Evolutionary conservation across 129 eudicot species (phyloP).

Genomic region (Flaveria robusta): DNA sequence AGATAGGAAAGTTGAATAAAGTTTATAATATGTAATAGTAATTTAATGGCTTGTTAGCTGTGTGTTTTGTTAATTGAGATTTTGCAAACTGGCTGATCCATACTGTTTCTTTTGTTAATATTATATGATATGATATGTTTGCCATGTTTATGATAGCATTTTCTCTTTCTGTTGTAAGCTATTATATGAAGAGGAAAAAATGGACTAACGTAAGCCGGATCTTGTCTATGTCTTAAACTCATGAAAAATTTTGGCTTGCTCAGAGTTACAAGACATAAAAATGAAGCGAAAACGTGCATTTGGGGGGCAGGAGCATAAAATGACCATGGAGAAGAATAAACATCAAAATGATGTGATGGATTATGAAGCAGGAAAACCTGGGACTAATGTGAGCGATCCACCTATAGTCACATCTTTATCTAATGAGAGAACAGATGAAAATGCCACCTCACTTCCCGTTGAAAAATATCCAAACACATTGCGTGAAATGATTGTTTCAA

Average conservation of each 20-base stretch:
- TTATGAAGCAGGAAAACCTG: conserved; percentile 39
- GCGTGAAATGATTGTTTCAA: conserved; percentile 48
- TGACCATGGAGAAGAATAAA: conserved; percentile 27
- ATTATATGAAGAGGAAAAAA: conserved; percentile 15
- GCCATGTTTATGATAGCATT: not conserved
- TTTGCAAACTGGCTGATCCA: not conserved
- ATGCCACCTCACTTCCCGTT: conserved; percentile 19
- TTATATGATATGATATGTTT: not conserved
- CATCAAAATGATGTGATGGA: conserved; percentile 39
- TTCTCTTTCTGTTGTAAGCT: not conserved
- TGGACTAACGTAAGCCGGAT: conserved; percentile 4
- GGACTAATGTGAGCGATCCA: conserved; percentile 26
- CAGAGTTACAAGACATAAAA: conserved; percentile 24
- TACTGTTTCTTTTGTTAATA: not conserved
- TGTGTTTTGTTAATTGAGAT: conserved; percentile 1
- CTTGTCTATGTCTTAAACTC: conserved; percentile 2
- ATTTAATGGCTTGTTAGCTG: not conserved
- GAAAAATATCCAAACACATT: conserved; percentile 48
- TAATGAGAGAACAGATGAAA: conserved; percentile 29
- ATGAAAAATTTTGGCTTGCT: not conserved
- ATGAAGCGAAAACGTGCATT: conserved; percentile 70
- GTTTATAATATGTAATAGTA: not conserved
- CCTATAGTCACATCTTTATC: conserved; percentile 24
- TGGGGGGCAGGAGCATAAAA: conserved; percentile 45
- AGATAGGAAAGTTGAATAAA: not conserved